A percentile compares a stretch with the other conserved stretches of the same genome.
These are phyloP conservation scores for Pichia sp. DNA, from an alignment of 1,139 yeast genomes.

Conservation along the genomic window DNA sequence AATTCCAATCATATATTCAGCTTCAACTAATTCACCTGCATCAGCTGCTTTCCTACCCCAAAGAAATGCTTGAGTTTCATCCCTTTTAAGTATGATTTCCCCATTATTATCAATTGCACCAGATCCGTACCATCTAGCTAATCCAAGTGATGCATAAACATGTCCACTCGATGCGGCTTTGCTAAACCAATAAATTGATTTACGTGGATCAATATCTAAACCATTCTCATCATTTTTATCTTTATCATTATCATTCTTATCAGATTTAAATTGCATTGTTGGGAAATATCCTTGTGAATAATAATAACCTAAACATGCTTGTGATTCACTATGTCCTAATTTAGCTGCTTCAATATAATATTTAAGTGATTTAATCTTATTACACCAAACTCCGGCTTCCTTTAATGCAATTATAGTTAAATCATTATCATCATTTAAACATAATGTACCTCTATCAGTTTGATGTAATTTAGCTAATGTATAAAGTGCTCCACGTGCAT, in stretches of 20 bases:
- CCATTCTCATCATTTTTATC: constrained; percentile 39
- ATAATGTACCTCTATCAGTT: constrained; percentile 26
- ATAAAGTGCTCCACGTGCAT: constrained; percentile 28
- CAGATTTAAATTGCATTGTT: constrained; percentile 26
- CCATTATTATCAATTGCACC: constrained; percentile 42
- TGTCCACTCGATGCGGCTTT: constrained; percentile 73
- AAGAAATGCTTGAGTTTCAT: constrained; percentile 69
- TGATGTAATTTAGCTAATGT: constrained; percentile 30
- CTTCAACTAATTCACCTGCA: constrained; percentile 63
- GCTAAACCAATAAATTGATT: constrained; percentile 85
- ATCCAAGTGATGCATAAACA: constrained; percentile 81
- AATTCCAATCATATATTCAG: constrained; percentile 78
- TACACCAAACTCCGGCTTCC: constrained; percentile 27
- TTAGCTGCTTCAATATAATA: constrained; percentile 74
- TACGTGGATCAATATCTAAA: constrained; percentile 57
- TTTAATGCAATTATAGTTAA: constrained; percentile 29
- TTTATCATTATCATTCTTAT: constrained; percentile 22
- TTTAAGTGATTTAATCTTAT: constrained; percentile 56
- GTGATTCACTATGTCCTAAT: constrained; percentile 70
- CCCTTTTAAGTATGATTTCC: constrained; percentile 58
- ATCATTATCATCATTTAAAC: constrained; percentile 24
- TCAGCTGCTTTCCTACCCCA: constrained; percentile 90
- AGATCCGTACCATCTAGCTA: constrained; percentile 86
- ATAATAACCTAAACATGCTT: constrained; percentile 77
- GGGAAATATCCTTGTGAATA: constrained; percentile 73